Base-by-base conservation (phyloP, 805 yeast genomes). In the Wickerhamiella musiphila region DNA sequence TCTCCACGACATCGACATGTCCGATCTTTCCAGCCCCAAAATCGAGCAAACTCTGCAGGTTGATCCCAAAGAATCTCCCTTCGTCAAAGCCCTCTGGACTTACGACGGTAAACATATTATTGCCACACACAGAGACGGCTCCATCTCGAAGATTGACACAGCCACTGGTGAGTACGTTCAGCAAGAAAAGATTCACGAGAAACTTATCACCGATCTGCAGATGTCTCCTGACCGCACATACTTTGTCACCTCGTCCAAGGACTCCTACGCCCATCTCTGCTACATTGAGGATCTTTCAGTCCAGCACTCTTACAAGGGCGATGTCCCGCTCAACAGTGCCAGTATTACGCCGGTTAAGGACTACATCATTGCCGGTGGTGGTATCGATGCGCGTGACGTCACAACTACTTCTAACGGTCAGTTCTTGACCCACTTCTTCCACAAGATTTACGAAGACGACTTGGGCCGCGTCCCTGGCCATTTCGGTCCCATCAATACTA, bases 361-460 rank as follows among this genome's bases (percentile, higher is more conserved):
- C 52, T 86, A 75, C 52, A 78, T 90, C 40, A 75, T 90, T 31
- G 65, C 90, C 40, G 98, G 96, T 33, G 99, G 99, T 62, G 99
- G 99, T 73, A 96, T 90, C 65, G 96, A 83, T 49, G 96, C 98
- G 25, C 73, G 83, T 58, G 93, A 84, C 56, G 99, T 90, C 52
- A 90, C 99, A 26, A 90, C 96, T n/a, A 83, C 96, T 18, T 70
- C 90, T 26, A 93, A 86, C 57, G 98, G 98, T 63, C 81, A 81
- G 53, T 90, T 90, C 56, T 96, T 90, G 63, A 90, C 95, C 23
- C 72, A 94, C 61, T 79, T 90, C 56, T 82, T 74, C 60, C 96
- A 90, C 61, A 90, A 86, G 61, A 70, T 90, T 31, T 90, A 84
- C 56, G 77, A 76, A 56, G 96, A 86, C 53, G 96, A 86, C 57